phyloP scores from a whole-genome alignment of 1,139 yeast species.

The Lodderomyces beijingensis region DNA sequence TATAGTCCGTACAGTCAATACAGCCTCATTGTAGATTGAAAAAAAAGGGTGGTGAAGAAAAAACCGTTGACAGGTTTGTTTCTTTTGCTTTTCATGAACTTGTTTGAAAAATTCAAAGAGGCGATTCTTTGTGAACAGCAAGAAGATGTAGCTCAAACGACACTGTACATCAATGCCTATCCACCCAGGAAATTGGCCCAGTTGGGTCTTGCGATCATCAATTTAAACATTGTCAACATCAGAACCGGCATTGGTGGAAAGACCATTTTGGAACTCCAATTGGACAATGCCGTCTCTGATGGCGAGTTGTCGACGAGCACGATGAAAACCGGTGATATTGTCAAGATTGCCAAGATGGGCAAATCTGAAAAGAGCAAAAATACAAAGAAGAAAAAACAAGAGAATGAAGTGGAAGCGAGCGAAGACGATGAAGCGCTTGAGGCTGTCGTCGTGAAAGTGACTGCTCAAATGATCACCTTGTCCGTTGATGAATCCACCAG shows the following conservation, averaged over 20 bases:
- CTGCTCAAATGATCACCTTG: conserved; percentile 44
- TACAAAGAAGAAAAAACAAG: conserved; percentile 6
- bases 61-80: too few species aligned
- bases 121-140: conserved; percentile 55
- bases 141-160: conserved; percentile 56
- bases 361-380: conserved; percentile 18
- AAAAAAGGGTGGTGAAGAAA: too few species aligned
- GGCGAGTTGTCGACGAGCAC: conserved; percentile 52
- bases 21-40: too few species aligned
- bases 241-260: conserved; percentile 83
- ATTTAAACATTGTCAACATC: conserved; percentile 55
- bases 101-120: conserved; percentile 15
- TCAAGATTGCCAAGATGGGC: conserved; percentile 42
- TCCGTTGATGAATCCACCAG: conserved; percentile 48
- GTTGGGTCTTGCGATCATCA: conserved; percentile 71
- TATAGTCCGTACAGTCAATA: too few species aligned
- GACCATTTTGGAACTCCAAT: conserved; percentile 57
- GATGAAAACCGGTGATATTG: conserved; percentile 77
- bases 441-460: conserved; percentile 58
- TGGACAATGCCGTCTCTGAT: conserved; percentile 50
- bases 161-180: conserved; percentile 43
- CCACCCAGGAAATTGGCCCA: conserved; percentile 64
- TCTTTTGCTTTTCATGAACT: too few species aligned
- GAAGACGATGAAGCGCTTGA: conserved; percentile 29
- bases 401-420: conserved; percentile 11